phyloP scores from a whole-genome alignment of 768 basidiomycete genomes.

The Saitozyma podzolica region DNA sequence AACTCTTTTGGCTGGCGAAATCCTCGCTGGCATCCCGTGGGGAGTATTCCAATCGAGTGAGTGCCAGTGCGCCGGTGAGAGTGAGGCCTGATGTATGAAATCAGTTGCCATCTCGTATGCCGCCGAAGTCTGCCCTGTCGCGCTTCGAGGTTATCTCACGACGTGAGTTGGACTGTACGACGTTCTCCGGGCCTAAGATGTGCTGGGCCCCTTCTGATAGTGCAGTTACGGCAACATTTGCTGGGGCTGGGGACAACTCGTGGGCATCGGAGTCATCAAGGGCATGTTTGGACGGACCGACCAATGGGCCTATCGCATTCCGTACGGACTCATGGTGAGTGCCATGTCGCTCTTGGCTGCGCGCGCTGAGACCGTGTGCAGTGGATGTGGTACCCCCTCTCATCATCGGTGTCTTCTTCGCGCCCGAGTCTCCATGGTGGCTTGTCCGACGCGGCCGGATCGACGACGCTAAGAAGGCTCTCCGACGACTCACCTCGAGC shows the following conservation, averaged over 20 bases:
- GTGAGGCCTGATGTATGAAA: background rate
- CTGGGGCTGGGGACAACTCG: conserved; percentile 51
- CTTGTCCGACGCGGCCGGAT: conserved; percentile 40
- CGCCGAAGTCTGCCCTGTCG: conserved; percentile 49
- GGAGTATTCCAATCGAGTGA: conserved; percentile 46
- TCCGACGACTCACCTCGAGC: conserved; percentile 30
- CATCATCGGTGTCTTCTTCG: conserved; percentile 38
- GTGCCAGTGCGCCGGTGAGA: background rate
- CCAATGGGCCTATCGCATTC: conserved; percentile 38
- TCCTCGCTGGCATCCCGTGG: conserved; percentile 53
- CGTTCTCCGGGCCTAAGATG: background rate
- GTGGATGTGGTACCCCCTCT: conserved; percentile 46
- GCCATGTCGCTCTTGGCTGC: conserved; percentile 6
- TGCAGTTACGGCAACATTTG: conserved; percentile 51
- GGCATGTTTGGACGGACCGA: conserved; percentile 37
- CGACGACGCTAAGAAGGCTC: conserved; percentile 38
- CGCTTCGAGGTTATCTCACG: conserved; percentile 48
- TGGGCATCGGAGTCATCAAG: conserved; percentile 48
- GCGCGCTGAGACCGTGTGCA: conserved; percentile 19
- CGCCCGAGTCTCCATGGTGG: conserved; percentile 52
- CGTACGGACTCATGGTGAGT: conserved; percentile 25
- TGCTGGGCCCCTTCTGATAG: background rate
- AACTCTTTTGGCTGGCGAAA: conserved; percentile 38
- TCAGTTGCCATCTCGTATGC: conserved; percentile 48
- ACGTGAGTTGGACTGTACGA: conserved; percentile 14